phyloP scores from a whole-genome alignment of 805 yeast species.

The Spathaspora gorwiae region DNA sequence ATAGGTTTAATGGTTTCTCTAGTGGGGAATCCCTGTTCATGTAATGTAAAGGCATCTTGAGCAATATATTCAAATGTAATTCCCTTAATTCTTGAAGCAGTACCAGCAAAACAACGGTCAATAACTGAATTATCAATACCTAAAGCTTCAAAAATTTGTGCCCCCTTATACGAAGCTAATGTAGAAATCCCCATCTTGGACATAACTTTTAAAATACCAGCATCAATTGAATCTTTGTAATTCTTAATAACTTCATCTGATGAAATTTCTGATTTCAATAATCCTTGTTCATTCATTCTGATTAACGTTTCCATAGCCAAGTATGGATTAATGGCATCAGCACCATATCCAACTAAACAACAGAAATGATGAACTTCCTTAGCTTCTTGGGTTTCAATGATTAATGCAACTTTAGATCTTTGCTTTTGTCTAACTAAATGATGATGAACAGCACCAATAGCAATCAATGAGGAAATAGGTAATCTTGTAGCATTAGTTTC shows the following conservation, averaged over 20 bases:
- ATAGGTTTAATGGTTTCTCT: constrained; percentile 66
- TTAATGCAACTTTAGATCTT: constrained; percentile 89
- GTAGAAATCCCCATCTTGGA: constrained; percentile 99
- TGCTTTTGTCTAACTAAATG: constrained; percentile 93
- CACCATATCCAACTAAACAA: constrained; percentile 93
- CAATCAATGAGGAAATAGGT: constrained; percentile 81
- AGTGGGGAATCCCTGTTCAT: constrained; percentile 85
- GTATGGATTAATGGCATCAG: constrained; percentile 93
- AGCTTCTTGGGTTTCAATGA: constrained; percentile 94
- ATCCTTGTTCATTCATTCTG: constrained; percentile 76
- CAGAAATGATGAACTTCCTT: constrained; percentile 96
- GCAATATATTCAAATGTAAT: constrained; percentile 93
- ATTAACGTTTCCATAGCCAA: constrained; percentile 84
- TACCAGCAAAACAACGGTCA: constrained; percentile 93
- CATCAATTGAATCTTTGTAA: constrained; percentile 80
- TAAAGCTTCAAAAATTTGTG: constrained; percentile 94
- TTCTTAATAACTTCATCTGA: constrained; percentile 64
- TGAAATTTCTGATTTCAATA: constrained; percentile 52
- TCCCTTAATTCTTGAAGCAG: constrained; percentile 96
- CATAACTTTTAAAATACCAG: constrained; percentile 95
- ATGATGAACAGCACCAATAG: constrained; percentile 97
- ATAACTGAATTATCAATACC: constrained; percentile 95
- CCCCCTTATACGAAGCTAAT: constrained; percentile 97
- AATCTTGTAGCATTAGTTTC: constrained; percentile 56
- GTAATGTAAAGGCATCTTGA: constrained; percentile 92